Evolutionary conservation across 2,329 filamentous ascomycete genomes (phyloP).

Genomic region (Colletotrichum sp.): DNA sequence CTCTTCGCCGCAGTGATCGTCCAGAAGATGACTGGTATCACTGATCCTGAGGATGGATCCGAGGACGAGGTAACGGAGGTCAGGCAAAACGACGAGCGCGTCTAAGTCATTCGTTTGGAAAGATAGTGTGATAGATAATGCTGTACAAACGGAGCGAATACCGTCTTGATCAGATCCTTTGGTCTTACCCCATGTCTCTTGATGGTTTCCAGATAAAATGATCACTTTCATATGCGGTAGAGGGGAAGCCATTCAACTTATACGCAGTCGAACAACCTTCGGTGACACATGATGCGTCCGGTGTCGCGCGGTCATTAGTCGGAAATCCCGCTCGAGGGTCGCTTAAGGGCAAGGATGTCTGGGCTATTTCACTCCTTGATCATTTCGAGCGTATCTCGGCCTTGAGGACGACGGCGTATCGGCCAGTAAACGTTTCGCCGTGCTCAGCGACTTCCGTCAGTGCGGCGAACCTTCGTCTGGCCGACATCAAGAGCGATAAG

Average conservation of each 20-base stretch:
- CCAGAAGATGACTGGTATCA: slow-evolving; percentile 42
- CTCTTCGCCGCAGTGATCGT: slow-evolving; percentile 47
- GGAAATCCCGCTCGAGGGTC: neutral
- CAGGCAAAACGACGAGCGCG: slow-evolving; percentile 12
- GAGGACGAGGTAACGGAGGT: neutral
- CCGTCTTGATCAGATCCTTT: neutral
- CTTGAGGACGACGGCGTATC: neutral
- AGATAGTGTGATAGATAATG: neutral
- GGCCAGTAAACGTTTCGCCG: neutral
- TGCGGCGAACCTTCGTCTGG: neutral
- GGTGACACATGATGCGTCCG: neutral
- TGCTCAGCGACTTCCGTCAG: neutral
- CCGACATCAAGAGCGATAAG: neutral
- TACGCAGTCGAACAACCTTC: rapidly evolving
- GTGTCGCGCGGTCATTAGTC: neutral
- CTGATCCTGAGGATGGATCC: slow-evolving; percentile 22
- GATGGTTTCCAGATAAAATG: neutral
- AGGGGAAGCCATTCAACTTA: neutral
- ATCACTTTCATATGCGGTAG: too few species aligned
- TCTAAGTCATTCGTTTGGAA: neutral
- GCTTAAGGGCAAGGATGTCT: neutral
- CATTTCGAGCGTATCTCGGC: neutral
- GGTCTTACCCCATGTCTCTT: neutral
- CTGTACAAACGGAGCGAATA: neutral
- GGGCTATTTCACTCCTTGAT: neutral